A percentile compares a stretch with the other conserved stretches of the same genome.
These are phyloP conservation scores for Rhipidocladum racemiflorum DNA, from an alignment of 176 grass and related monocot species.

Conservation along the genomic window DNA sequence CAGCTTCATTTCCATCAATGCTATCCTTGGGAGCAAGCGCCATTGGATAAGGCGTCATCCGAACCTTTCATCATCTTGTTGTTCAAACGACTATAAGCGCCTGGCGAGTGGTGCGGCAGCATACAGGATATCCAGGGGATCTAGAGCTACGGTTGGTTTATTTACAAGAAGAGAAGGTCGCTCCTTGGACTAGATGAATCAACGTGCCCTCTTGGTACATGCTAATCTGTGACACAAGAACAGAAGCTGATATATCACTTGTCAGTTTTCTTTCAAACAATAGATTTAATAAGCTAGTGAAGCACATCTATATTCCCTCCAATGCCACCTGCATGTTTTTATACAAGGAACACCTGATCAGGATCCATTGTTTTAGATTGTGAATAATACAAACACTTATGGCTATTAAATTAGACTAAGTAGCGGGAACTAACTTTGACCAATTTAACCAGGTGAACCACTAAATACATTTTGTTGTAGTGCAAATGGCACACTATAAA, in stretches of 20 bases:
- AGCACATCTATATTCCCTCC: too few species aligned
- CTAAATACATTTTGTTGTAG: too few species aligned
- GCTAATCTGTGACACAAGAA: slow-evolving; percentile 45
- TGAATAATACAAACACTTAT: too few species aligned
- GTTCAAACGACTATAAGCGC: slow-evolving; percentile 7
- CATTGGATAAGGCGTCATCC: neutral
- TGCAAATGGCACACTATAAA: too few species aligned
- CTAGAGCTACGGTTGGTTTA: slow-evolving; percentile 41
- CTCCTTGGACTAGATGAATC: slow-evolving; percentile 78
- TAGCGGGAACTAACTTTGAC: too few species aligned
- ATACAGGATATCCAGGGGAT: slow-evolving; percentile 73
- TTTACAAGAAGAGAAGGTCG: slow-evolving; percentile 41
- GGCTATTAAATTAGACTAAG: too few species aligned
- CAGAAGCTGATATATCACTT: neutral
- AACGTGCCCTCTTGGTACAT: slow-evolving; percentile 83
- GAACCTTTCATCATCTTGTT: neutral
- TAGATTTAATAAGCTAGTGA: neutral
- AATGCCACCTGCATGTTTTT: too few species aligned
- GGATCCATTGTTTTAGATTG: too few species aligned
- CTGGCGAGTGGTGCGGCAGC: slow-evolving; percentile 18
- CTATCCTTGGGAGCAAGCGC: neutral
- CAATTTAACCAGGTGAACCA: too few species aligned
- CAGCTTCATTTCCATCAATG: neutral
- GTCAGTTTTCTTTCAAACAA: neutral
- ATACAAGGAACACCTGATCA: too few species aligned